phyloP scores from a whole-genome alignment of 164 flowering plant genomes.

The Magnolia changhungtana region DNA sequence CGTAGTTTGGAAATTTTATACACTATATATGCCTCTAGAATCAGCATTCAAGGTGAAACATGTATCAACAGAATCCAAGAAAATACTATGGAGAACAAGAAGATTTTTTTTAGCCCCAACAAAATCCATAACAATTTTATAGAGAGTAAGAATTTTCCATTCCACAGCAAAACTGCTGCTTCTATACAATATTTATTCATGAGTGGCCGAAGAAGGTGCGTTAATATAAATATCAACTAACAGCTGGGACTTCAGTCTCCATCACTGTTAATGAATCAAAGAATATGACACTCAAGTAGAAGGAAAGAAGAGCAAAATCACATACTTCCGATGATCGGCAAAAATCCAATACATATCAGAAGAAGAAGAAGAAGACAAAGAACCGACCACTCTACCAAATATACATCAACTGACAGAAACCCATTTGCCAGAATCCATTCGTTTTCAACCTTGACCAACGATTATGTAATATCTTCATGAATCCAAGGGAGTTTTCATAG shows the following conservation, averaged over 20 bases:
- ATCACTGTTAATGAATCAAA: not conserved
- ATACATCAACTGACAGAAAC: not conserved
- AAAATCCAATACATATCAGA: not conserved
- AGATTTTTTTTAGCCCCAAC: too few relatives aligned
- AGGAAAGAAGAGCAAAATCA: not conserved
- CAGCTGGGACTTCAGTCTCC: not conserved
- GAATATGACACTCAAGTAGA: not conserved
- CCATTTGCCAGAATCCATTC: not conserved
- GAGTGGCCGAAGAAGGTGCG: not conserved
- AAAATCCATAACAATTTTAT: too few relatives aligned
- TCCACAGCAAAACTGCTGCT: not conserved
- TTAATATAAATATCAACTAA: not conserved
- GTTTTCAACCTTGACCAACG: not conserved
- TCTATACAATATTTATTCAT: not conserved
- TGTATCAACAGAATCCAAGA: too few relatives aligned
- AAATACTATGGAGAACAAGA: too few relatives aligned
- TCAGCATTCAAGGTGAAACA: too few relatives aligned
- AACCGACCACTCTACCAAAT: not conserved
- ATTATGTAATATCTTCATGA: not conserved
- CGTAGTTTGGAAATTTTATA: too few relatives aligned
- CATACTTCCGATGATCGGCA: not conserved
- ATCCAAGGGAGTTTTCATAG: not conserved
- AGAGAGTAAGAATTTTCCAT: not conserved
- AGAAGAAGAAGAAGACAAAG: not conserved
- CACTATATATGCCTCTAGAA: too few relatives aligned